Evolutionary conservation across 208 protist species (phyloP).

Genomic region (Trypanosoma lewisi): DNA sequence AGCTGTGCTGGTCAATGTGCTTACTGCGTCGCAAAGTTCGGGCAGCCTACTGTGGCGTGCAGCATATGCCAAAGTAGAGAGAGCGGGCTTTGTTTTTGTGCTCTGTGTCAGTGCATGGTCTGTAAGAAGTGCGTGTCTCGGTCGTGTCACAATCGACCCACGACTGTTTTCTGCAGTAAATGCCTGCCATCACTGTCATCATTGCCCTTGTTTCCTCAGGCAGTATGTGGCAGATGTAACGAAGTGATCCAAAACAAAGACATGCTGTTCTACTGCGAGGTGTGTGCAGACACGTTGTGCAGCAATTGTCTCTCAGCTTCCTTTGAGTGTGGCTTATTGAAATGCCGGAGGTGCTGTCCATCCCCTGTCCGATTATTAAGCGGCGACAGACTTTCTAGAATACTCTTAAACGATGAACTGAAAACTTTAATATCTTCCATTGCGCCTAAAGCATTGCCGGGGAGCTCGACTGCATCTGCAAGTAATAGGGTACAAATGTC

Average conservation of each 20-base stretch:
- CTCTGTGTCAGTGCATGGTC: constrained; percentile 36
- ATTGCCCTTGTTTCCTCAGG: constrained; percentile 18
- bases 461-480: not conserved
- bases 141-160: constrained; percentile 36
- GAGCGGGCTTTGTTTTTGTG: constrained; percentile 32
- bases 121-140: constrained; percentile 38
- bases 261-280: constrained; percentile 56
- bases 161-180: constrained; percentile 38
- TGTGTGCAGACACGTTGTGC: constrained; percentile 62
- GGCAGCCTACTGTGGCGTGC: constrained; percentile 1
- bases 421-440: not conserved
- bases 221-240: constrained; percentile 54
- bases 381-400: constrained; percentile 24
- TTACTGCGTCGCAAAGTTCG: not conserved
- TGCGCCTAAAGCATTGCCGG: not conserved
- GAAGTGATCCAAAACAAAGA: constrained; percentile 19
- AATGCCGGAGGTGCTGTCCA: constrained; percentile 64
- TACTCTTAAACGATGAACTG: constrained; percentile 6
- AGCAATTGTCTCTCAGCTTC: constrained; percentile 44
- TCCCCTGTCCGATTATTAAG: constrained; percentile 30
- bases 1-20: constrained; percentile 18
- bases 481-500: not conserved
- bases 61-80: constrained; percentile 7
- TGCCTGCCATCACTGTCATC: constrained; percentile 26
- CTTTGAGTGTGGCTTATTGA: constrained; percentile 71